phyloP scores from a whole-genome alignment of 495 filamentous ascomycete species.

The Aspergillus biplanus region DNA sequence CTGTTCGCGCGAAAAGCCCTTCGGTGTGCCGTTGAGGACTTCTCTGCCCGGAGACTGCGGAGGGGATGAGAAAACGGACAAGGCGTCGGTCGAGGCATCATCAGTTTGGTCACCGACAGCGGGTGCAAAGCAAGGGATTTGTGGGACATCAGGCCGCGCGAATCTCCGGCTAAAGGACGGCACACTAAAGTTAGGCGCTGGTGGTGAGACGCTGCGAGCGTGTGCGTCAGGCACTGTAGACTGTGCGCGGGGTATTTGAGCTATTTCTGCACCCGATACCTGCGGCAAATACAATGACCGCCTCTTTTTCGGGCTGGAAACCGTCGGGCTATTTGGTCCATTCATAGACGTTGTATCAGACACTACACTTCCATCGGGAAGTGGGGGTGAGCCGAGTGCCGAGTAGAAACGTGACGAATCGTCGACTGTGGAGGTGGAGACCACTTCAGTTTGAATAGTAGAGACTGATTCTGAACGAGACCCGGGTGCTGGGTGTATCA shows the following conservation, averaged over 20 bases:
- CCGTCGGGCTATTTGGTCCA: constrained; percentile 29
- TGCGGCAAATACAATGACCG: constrained; percentile 31
- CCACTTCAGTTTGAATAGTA: constrained; percentile 35
- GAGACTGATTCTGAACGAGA: constrained; percentile 39
- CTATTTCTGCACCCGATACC: constrained; percentile 17
- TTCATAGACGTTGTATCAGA: constrained; percentile 19
- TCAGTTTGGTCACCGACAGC: constrained; percentile 22
- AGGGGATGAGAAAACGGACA: constrained; percentile 40
- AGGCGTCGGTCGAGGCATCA: constrained; percentile 25
- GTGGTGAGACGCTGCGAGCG: constrained; percentile 41
- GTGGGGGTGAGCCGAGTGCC: constrained; percentile 12
- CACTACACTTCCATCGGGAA: constrained; percentile 18
- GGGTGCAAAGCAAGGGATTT: constrained; percentile 25
- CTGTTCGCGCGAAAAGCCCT: constrained; percentile 30
- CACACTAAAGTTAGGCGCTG: constrained; percentile 56
- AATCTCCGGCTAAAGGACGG: constrained; percentile 54
- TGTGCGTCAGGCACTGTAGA: constrained; percentile 35
- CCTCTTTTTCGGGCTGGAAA: constrained; percentile 31
- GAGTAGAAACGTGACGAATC: constrained; percentile 26
- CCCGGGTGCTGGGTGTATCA: constrained; percentile 25
- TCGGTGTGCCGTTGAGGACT: constrained; percentile 31
- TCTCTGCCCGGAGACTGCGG: constrained; percentile 42
- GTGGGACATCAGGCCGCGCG: constrained; percentile 27
- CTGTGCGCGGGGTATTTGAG: constrained; percentile 30
- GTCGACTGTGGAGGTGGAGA: constrained; percentile 24